Base-by-base conservation (phyloP, 768 basidiomycete species). In the Xerocomellus amylosporus region DNA sequence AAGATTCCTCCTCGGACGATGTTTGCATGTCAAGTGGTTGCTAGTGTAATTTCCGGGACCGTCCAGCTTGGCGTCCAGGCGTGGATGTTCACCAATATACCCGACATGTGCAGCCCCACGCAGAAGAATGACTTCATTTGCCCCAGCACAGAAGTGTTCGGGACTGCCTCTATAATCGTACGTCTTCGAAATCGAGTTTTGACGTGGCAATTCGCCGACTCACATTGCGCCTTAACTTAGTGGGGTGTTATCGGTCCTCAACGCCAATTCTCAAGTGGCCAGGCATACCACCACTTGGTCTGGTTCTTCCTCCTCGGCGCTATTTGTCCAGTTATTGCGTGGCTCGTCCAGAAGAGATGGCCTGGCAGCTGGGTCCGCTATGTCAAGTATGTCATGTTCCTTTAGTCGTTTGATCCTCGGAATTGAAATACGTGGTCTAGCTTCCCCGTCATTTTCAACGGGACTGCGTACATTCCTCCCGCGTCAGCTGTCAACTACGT, bases 181-280 rank as follows among this genome's bases (percentile, higher is more conserved):
- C 46, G 78, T 75, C 44, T 47, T 44, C 53, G 47, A 47, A 44
- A 19, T 19, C 5, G 22, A 19, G 19, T 31, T 15, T 31, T 39
- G 24, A 22, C 24, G 34, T n/a, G 30, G 5, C 31, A 28, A n/a
- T 20, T 17, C 7, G 33, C 45, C 20, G 4, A 24, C 46, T 56
- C 19, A 60, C 22, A 14, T 33, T 36, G 9, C 8, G 5, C 9
- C 8, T 0, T 28, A 4, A 38, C 37, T 19, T 33, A 66, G 65
- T 90, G 84, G 85, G 87, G 91, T 63, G 87, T 90, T 50, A 89
- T 93, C 54, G 90, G 90, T 9, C 91, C 90, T 28, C 76, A 75
- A n/a, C 77, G 85, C 10, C 85, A 85, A 63, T 92, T 88, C 77
- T 87, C 82, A 4, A 57, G 72, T 20, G 88, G 88, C 19, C 82